Evolutionary conservation across 371 early-diverging fungal genomes (phyloP), one percentile per base, ranked within the genome.

Genomic region (Haplosporangium sp.): DNA sequence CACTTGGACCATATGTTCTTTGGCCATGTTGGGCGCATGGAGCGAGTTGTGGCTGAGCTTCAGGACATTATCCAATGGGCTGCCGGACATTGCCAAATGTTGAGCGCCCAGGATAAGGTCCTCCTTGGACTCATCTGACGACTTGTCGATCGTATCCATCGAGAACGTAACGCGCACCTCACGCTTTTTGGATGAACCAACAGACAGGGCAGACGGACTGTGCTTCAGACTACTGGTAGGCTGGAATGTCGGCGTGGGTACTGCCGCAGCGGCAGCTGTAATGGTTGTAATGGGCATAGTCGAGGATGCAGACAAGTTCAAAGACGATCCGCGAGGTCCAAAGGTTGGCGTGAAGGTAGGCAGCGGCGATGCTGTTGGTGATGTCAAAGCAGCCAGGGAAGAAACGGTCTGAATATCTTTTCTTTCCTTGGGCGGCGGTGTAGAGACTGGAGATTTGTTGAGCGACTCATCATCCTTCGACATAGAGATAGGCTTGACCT

Each of bases 81-180:
- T 64, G 55, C 50, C 29, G 13, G 55, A 54, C 51, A 20, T 12
- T 18, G 21, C 20, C 18, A 53, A 18, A 16, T 42, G 45, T 18
- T 46, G 23, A 37, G 58, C 45, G 46, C 23, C 46, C 2, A 59
- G 53, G 45, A 42, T 57, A 20, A 14, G n/a, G 37, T 37, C 42
- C 23, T 62, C 45, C 51, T 41, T 9, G 53, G 53, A 23, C 18
- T 11, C 37, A 29, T 18, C 52, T 11, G 47, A 48, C 2, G 75
- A 61, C 53, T 60, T 69, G 58, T 75, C 75, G 13, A 75, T 58
- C 14, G 75, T 75, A 21, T 75, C 75, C 62, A 75, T 37, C 38
- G 75, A 75, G 54, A 75, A 75, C 23, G 75, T 75, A 18, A 75
- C 75, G 40, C 74, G 74, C 6, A 53, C 65, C 7, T 71, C 71